Conservation (phyloP, 2,329 filamentous ascomycete species). For the Cercospora beticola region DNA sequence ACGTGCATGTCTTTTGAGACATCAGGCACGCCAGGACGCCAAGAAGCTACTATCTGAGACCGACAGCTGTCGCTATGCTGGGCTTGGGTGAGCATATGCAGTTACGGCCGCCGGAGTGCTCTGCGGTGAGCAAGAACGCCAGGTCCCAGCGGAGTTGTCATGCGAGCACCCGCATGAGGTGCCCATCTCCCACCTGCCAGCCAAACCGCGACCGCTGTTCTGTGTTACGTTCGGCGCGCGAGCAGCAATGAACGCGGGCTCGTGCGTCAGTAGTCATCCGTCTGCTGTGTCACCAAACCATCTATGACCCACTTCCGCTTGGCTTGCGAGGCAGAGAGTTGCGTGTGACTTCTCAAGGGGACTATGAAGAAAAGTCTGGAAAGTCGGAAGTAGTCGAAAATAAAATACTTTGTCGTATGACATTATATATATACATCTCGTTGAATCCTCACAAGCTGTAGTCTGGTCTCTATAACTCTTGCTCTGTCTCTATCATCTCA, state of each 20-base stretch:
- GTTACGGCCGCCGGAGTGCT: not conserved
- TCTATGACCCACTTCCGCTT: not conserved
- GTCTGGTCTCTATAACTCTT: not conserved
- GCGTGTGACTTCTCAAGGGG: not conserved
- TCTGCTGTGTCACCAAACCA: constrained; percentile 17
- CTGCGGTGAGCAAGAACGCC: not conserved
- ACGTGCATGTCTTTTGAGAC: not conserved
- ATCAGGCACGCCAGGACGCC: not conserved
- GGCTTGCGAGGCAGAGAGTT: not conserved
- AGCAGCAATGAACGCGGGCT: constrained; percentile 8
- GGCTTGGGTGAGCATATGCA: not conserved
- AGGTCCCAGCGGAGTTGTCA: not conserved
- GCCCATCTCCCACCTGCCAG: not conserved
- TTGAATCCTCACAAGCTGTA: not conserved
- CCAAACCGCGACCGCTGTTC: constrained; percentile 11
- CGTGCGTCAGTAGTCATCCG: constrained; percentile 13
- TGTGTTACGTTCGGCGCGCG: constrained; percentile 11
- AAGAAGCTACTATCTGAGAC: not conserved
- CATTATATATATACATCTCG: not conserved
- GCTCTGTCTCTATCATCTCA: not conserved
- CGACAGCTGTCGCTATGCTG: not conserved
- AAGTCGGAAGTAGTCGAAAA: not conserved
- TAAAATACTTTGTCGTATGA: not conserved
- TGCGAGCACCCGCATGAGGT: not conserved
- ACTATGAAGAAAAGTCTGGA: not conserved